phyloP scores from a whole-genome alignment of 768 basidiomycete genomes.

The Lactarius evosmus region DNA sequence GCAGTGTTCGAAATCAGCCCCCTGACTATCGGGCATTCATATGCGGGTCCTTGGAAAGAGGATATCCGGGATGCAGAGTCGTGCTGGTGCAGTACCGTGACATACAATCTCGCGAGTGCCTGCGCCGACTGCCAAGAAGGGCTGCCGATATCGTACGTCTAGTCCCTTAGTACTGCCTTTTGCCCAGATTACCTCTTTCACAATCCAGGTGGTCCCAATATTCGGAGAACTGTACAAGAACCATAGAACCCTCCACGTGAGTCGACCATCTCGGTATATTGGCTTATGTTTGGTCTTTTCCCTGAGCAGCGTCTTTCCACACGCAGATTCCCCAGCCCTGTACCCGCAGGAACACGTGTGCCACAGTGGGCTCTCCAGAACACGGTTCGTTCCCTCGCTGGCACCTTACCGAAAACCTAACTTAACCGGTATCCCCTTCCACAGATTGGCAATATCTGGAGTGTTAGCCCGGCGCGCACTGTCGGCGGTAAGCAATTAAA shows the following conservation, averaged over 20 bases:
- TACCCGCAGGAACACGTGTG: slow-evolving; percentile 15
- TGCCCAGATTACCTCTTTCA: not conserved
- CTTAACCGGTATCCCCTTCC: not conserved
- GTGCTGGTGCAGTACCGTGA: not conserved
- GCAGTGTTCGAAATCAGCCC: not conserved
- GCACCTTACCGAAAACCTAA: not conserved
- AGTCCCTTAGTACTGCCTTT: not conserved
- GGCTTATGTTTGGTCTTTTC: not conserved
- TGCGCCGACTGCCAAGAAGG: not conserved
- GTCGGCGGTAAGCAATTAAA: slow-evolving; percentile 5
- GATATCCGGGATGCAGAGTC: not conserved
- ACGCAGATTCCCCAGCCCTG: slow-evolving; percentile 6
- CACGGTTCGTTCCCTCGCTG: slow-evolving; percentile 2
- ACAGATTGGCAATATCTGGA: slow-evolving; percentile 5
- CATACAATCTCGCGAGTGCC: not conserved
- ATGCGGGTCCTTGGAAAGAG: not conserved
- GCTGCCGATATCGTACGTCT: not conserved
- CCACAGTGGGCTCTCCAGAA: slow-evolving; percentile 13
- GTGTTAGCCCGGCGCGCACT: not conserved
- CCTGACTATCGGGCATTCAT: not conserved
- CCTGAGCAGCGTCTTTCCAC: not conserved
- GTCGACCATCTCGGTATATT: not conserved
- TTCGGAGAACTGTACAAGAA: not conserved
- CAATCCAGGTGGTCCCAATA: not conserved
- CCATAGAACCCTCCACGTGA: not conserved